phyloP scores from a whole-genome alignment of 768 basidiomycete genomes.

The Mycena latifolia region DNA sequence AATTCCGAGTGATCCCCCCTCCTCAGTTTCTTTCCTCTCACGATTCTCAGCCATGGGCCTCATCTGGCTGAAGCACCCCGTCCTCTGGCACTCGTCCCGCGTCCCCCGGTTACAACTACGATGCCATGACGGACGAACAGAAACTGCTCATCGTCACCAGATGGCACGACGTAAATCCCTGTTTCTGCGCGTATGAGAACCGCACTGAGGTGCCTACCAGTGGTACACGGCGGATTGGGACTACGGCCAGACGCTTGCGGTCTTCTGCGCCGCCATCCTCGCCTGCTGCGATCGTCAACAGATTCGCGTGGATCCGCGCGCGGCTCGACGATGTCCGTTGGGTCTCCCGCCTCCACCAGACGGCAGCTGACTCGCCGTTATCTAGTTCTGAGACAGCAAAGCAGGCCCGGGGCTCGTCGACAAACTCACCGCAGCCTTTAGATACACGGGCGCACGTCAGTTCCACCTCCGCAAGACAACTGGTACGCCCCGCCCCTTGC shows the following conservation, averaged over 20 bases:
- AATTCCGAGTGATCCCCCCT: too few relatives aligned
- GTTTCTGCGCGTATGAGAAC: neutral
- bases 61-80: conserved; percentile 42
- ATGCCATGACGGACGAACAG: conserved; percentile 40
- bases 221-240: conserved; percentile 8
- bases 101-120: conserved; percentile 38
- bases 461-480: conserved; percentile 28
- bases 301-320: neutral
- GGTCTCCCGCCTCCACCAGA: too few relatives aligned
- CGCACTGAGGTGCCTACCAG: neutral
- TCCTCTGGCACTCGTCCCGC: conserved; percentile 45
- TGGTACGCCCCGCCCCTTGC: conserved; percentile 41
- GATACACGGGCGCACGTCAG: conserved; percentile 41
- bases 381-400: too few relatives aligned
- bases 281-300: neutral
- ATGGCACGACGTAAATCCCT: conserved; percentile 43
- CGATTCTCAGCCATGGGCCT: neutral
- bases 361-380: too few relatives aligned
- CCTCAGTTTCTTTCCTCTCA: neutral
- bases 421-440: conserved; percentile 20
- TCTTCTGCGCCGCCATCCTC: conserved; percentile 1
- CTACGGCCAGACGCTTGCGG: conserved; percentile 1
- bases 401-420: neutral
- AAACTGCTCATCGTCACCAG: conserved; percentile 35
- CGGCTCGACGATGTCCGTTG: too few relatives aligned